Conservation (phyloP, 768 basidiomycete genomes). For the Auricularia sp. region DNA sequence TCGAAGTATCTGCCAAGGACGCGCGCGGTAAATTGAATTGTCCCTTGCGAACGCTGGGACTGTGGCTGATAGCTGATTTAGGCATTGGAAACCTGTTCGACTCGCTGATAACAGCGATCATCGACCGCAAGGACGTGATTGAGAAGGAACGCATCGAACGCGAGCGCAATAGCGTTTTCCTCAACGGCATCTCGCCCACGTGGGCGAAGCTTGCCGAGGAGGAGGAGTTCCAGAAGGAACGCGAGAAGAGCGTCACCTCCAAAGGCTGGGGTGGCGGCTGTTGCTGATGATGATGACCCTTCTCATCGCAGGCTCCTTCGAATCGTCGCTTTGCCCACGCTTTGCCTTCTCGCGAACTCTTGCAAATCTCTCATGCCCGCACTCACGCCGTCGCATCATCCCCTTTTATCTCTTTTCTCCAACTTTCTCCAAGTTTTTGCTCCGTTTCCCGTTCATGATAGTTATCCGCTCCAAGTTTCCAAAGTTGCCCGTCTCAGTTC, state of each 20-base stretch:
- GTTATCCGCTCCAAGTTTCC: not conserved
- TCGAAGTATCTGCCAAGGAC: conserved; percentile 88
- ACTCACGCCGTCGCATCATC: not conserved
- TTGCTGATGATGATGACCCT: not conserved
- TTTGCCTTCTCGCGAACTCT: not conserved
- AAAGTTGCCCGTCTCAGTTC: not conserved
- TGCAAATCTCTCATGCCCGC: not conserved
- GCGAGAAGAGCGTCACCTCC: not conserved
- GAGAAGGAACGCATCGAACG: conserved; percentile 72
- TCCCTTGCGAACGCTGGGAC: conserved; percentile 6
- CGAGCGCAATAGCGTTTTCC: conserved; percentile 75
- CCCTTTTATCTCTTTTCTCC: not conserved
- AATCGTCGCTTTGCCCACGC: not conserved
- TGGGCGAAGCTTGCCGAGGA: conserved; percentile 77
- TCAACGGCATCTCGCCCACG: conserved; percentile 53
- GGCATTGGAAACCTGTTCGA: conserved; percentile 77
- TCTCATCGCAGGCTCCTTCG: too few relatives aligned
- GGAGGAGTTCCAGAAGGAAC: conserved; percentile 35
- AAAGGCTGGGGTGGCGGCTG: not conserved
- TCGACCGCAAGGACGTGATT: conserved; percentile 65
- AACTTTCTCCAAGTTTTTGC: not conserved
- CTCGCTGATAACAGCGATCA: conserved; percentile 70
- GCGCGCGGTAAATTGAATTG: conserved; percentile 51
- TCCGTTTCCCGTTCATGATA: not conserved
- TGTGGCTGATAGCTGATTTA: conserved; percentile 20